Percentiles rank a stretch among this genome's conserved stretches.
phyloP scores from a whole-genome alignment of 345 rosid species.

The Citrus australasica region DNA sequence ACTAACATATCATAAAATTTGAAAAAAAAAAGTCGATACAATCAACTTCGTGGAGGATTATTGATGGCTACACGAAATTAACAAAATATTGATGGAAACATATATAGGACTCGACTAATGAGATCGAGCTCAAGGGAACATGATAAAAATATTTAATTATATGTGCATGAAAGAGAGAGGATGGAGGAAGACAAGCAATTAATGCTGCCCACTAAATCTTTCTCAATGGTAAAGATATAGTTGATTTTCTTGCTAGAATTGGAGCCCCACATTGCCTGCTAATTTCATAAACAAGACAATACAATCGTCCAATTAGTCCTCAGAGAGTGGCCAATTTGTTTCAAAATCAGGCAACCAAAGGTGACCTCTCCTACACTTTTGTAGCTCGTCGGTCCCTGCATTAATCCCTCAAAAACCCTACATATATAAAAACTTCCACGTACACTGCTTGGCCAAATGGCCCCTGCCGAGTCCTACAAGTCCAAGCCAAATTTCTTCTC shows the following conservation, averaged over 20 bases:
- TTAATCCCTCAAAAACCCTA: constrained; percentile 11
- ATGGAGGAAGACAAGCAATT: constrained; percentile 30
- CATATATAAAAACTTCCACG: not conserved
- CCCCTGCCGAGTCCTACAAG: constrained; percentile 9
- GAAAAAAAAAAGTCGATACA: not conserved
- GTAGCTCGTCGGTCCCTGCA: constrained; percentile 20
- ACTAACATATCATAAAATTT: not conserved
- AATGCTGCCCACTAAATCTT: constrained; percentile 6
- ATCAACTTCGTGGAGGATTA: not conserved
- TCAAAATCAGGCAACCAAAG: constrained; percentile 16
- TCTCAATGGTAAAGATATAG: not conserved
- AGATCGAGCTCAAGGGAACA: not conserved
- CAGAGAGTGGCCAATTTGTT: constrained; percentile 6
- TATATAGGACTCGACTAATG: constrained; percentile 4
- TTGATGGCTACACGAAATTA: not conserved
- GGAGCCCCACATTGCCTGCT: constrained; percentile 23
- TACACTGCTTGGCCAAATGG: not conserved
- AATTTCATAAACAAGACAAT: not conserved
- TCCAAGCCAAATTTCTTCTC: not conserved
- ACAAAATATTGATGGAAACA: not conserved
- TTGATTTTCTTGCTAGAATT: constrained; percentile 11
- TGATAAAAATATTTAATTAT: not conserved
- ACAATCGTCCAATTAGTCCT: not conserved
- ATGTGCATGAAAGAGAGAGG: not conserved
- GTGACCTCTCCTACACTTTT: constrained; percentile 10